Base-by-base conservation (phyloP, 2,329 filamentous ascomycete species). In the Rutstroemia sp. region DNA sequence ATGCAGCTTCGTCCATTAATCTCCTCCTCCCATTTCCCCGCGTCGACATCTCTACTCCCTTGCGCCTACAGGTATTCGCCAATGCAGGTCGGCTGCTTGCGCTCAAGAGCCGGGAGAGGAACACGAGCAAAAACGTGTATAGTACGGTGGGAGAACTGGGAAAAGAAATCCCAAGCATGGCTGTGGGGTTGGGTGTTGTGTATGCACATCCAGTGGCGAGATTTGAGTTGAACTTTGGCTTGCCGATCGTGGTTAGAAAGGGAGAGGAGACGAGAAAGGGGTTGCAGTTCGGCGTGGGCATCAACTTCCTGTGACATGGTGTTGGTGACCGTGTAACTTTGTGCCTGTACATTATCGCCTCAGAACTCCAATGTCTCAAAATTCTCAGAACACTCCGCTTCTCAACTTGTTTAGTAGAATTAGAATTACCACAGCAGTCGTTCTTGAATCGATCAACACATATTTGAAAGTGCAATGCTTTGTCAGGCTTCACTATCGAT, bases 151-250 rank as follows among this genome's bases (percentile, higher is more conserved):
- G 76, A 5, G 86, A 92, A 59, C 73, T 97, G 16, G 76, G 79
- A 19, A 87, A 84, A 53, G 90, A 89, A 4, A 72, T 91, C 27
- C 94, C 94, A 0, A 96, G 89, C 69, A 77, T 91, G 36, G 87
- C 92, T 2, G 92, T 90, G 1, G 94, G 94, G 25, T 74, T 96
- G 12, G 94, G 94, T 0, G 75, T 99, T 21, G 92, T 99, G 1
- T 99, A 99, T 70, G 94, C 92, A 3, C 92, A 97, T 68, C 92
- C 92, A 0, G 87, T 92, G 19, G 94, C 94, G 10, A 78, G 94
- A 56, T 96, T 99, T 62, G 94, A 99, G 75, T 77, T 99, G 64
- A 99, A 99, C 73, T 96, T 99, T 70, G 91, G 88, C 65, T 72
- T 99, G 63, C 94, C 94, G 1, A 71, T 99, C 58, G 86, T 92